Percentiles rank a stretch among this genome's conserved stretches.
These are phyloP conservation scores for Cercospora berteroae DNA, from an alignment of 2,329 filamentous ascomycete genomes.

Conservation along the genomic window DNA sequence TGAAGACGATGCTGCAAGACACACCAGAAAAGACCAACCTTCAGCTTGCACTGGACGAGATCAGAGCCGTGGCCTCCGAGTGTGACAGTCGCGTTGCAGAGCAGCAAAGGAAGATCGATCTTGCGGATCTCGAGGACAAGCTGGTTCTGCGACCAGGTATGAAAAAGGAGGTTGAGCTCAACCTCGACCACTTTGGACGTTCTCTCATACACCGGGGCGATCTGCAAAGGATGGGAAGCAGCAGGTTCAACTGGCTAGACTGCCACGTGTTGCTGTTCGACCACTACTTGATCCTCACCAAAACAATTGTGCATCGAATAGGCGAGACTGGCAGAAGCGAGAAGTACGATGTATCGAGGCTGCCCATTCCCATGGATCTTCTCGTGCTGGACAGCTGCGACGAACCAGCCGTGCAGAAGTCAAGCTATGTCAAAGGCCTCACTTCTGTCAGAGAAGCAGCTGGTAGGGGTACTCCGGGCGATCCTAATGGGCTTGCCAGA, in stretches of 20 bases:
- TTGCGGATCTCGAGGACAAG: conserved; percentile 80
- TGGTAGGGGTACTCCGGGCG: conserved; percentile 28
- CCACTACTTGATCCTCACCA: conserved; percentile 91
- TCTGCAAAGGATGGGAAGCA: conserved; percentile 81
- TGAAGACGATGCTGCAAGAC: conserved; percentile 78
- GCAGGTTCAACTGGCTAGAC: conserved; percentile 89
- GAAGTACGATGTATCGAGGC: conserved; percentile 86
- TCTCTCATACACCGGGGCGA: conserved; percentile 88
- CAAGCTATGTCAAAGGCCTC: conserved; percentile 64
- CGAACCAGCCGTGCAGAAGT: conserved; percentile 84
- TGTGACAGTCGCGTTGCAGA: conserved; percentile 92
- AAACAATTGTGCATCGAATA: conserved; percentile 66
- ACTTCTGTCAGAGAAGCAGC: conserved; percentile 63
- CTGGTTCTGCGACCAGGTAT: conserved; percentile 83
- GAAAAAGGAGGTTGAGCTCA: conserved; percentile 76
- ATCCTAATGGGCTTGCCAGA: conserved; percentile 51
- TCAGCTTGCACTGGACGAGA: conserved; percentile 81
- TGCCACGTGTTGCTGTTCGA: conserved; percentile 93
- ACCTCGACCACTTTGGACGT: conserved; percentile 89
- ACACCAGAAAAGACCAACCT: conserved; percentile 88
- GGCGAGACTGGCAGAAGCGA: conserved; percentile 72
- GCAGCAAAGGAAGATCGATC: conserved; percentile 83
- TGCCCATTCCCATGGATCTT: conserved; percentile 95
- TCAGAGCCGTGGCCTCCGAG: conserved; percentile 82
- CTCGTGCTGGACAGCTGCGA: conserved; percentile 88